Evolutionary conservation across 306 rosid genomes (phyloP).

Genomic region (Fagus sylvatica): DNA sequence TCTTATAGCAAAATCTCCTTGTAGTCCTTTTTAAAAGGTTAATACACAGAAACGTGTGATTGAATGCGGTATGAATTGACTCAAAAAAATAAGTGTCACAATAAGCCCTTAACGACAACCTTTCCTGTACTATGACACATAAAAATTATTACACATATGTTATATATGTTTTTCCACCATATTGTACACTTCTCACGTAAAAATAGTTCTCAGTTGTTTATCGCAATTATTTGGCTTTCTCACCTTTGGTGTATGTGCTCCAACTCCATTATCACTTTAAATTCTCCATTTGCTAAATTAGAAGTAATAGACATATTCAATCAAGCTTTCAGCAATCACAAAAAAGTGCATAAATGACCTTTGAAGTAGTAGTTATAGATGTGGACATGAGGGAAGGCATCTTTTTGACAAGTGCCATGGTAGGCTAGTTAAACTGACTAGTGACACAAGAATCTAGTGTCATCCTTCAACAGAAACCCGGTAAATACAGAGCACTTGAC

Average conservation of each 20-base stretch:
- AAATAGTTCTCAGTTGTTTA: not conserved
- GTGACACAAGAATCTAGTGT: not conserved
- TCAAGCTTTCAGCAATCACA: not conserved
- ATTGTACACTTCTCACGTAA: not conserved
- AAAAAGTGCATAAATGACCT: not conserved
- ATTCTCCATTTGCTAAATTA: not conserved
- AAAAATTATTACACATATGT: not conserved
- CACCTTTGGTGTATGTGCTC: not conserved
- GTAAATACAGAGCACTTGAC: not conserved
- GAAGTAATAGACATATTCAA: not conserved
- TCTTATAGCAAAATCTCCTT: not conserved
- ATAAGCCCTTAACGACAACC: not conserved
- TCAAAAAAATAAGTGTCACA: not conserved
- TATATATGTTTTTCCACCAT: not conserved
- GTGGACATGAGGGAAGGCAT: not conserved
- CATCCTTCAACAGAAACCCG: not conserved
- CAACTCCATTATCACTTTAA: not conserved
- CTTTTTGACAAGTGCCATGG: not conserved
- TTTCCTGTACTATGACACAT: not conserved
- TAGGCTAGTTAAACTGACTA: slow-evolving; percentile 1
- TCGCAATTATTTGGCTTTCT: not conserved
- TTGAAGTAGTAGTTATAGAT: not conserved
- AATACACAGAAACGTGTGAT: not conserved
- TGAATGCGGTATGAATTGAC: not conserved
- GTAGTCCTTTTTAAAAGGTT: not conserved